A percentile compares a stretch with the other conserved stretches of the same genome.
Conservation (phyloP, 192 early-diverging fungal genomes). For the Thoreauomyces humboldtii region DNA sequence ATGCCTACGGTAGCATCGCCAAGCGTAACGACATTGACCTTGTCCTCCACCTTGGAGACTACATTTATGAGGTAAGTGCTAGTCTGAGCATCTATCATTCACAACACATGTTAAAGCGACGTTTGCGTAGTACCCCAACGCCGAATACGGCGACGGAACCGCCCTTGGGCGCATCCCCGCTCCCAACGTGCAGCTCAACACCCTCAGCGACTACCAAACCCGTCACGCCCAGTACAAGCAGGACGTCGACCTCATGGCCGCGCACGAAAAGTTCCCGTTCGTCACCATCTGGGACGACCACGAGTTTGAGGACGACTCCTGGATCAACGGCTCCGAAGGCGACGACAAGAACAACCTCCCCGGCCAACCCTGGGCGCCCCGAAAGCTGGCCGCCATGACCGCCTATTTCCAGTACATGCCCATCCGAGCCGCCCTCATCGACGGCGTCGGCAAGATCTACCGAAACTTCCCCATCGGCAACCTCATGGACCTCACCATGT, state of each 20-base stretch:
- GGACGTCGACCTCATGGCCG: slow-evolving; percentile 34
- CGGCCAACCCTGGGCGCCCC: slow-evolving; percentile 6
- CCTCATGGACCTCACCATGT: slow-evolving; percentile 42
- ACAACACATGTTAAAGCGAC: no score
- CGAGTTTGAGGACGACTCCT: slow-evolving; percentile 43
- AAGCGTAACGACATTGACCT: slow-evolving; percentile 31
- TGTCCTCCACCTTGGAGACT: slow-evolving; percentile 42
- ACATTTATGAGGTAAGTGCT: slow-evolving; percentile 49
- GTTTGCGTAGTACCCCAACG: slow-evolving; percentile 35
- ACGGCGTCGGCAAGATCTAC: slow-evolving; percentile 32
- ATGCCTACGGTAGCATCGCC: slow-evolving; percentile 35
- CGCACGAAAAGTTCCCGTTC: slow-evolving; percentile 33
- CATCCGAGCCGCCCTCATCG: slow-evolving; percentile 23
- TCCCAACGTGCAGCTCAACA: slow-evolving; percentile 27
- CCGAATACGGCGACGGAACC: slow-evolving; percentile 35
- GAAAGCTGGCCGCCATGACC: slow-evolving; percentile 33
- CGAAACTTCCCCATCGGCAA: slow-evolving; percentile 40
- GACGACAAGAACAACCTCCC: slow-evolving; percentile 18
- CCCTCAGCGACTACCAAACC: slow-evolving; percentile 34
- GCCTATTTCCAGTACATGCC: slow-evolving; percentile 49
- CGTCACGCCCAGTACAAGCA: slow-evolving; percentile 44
- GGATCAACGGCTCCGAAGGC: neutral
- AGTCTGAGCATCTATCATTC: no score
- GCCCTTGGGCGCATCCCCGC: slow-evolving; percentile 28
- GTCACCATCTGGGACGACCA: slow-evolving; percentile 42